Evolutionary conservation across 495 filamentous ascomycete genomes (phyloP).

Genomic region (Lophium mytilinum): DNA sequence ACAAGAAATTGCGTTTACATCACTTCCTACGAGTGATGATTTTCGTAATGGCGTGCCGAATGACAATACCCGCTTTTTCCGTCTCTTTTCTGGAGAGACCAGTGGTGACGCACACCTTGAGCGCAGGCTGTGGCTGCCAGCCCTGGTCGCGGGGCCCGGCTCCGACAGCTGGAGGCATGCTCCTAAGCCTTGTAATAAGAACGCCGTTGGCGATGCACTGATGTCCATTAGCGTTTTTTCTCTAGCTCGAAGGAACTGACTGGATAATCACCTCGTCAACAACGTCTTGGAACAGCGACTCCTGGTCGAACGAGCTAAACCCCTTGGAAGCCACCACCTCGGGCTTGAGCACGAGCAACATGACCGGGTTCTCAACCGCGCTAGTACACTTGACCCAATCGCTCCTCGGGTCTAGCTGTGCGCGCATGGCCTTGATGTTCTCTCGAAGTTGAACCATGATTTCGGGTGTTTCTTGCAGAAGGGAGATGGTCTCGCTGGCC

Average conservation of each 20-base stretch:
- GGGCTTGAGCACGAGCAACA: slow-evolving; percentile 76
- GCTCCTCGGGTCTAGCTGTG: slow-evolving; percentile 82
- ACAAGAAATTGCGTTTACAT: neutral
- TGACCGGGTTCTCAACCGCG: slow-evolving; percentile 73
- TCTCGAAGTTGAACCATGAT: slow-evolving; percentile 68
- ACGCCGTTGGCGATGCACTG: slow-evolving; percentile 67
- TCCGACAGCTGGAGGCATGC: slow-evolving; percentile 53
- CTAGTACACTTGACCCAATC: slow-evolving; percentile 88
- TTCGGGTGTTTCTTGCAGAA: slow-evolving; percentile 78
- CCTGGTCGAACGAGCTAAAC: slow-evolving; percentile 65
- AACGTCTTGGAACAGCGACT: slow-evolving; percentile 76
- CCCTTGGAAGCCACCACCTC: slow-evolving; percentile 68
- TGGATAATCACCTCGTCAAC: slow-evolving; percentile 70
- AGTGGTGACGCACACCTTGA: slow-evolving; percentile 85
- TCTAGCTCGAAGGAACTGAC: slow-evolving; percentile 34
- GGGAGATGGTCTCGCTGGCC: slow-evolving; percentile 77
- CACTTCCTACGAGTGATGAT: slow-evolving; percentile 55
- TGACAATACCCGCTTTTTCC: slow-evolving; percentile 79
- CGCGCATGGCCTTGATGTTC: slow-evolving; percentile 69
- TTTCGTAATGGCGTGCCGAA: slow-evolving; percentile 91
- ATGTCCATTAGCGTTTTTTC: slow-evolving; percentile 21
- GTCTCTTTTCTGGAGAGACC: slow-evolving; percentile 88
- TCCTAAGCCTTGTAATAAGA: slow-evolving; percentile 77
- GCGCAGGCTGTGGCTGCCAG: slow-evolving; percentile 59
- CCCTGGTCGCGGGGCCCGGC: slow-evolving; percentile 49